These are phyloP conservation scores for Nematodospora valgi DNA, from an alignment of 805 yeast genomes.

Conservation along the genomic window DNA sequence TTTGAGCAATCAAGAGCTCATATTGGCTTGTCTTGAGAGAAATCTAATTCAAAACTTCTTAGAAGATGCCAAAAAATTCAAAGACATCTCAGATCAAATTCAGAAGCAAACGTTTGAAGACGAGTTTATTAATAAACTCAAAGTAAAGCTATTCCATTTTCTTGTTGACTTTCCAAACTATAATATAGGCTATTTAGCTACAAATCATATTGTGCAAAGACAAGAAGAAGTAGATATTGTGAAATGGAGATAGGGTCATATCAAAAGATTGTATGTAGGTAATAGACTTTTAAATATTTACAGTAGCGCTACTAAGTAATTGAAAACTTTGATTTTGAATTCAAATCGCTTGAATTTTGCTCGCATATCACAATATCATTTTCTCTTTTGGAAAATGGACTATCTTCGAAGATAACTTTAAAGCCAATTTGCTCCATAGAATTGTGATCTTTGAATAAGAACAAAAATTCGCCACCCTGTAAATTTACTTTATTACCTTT, in stretches of 20 bases:
- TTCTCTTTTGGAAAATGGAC: not conserved
- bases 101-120: constrained; percentile 10
- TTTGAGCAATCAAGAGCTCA: constrained; percentile 47
- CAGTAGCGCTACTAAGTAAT: not conserved
- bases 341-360: constrained; percentile 3
- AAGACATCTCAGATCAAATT: constrained; percentile 15
- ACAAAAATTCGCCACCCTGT: constrained; percentile 62
- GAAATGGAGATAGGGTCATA: constrained; percentile 7
- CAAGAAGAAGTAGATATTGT: constrained; percentile 2
- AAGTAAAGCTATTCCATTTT: constrained; percentile 38
- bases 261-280: constrained; percentile 1
- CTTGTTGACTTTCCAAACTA: constrained; percentile 37
- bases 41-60: constrained; percentile 43
- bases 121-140: constrained; percentile 23
- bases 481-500: constrained; percentile 61
- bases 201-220: constrained; percentile 14
- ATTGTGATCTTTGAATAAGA: constrained; percentile 60
- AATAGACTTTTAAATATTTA: not conserved
- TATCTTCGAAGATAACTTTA: constrained; percentile 50
- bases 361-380: constrained; percentile 1
- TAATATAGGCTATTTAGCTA: constrained; percentile 38
- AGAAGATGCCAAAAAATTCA: constrained; percentile 19
- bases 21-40: constrained; percentile 53
- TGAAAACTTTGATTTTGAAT: constrained; percentile 1
- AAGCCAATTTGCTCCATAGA: constrained; percentile 53